Percentiles rank a stretch among this genome's conserved stretches.
These are phyloP conservation scores for Annona squamosa DNA, from an alignment of 164 flowering plant species.

Conservation along the genomic window DNA sequence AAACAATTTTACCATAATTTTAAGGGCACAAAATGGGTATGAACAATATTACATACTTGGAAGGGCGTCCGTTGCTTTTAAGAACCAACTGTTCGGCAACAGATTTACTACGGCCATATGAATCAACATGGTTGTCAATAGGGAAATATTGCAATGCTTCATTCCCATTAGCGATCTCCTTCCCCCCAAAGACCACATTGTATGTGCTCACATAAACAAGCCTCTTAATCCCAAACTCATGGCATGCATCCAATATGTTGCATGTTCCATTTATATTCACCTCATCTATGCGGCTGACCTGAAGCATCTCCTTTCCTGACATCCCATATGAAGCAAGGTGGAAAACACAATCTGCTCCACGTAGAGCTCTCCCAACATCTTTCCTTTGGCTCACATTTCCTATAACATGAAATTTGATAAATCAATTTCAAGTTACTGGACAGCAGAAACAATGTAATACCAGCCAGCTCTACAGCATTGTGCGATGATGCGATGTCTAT, in stretches of 20 bases:
- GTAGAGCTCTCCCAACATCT: slow-evolving; percentile 68
- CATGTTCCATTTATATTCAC: slow-evolving; percentile 85
- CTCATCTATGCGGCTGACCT: slow-evolving; percentile 65
- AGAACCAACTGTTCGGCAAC: slow-evolving; percentile 89
- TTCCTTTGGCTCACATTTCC: slow-evolving; percentile 57
- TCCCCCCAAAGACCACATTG: slow-evolving; percentile 86
- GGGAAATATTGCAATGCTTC: slow-evolving; percentile 73
- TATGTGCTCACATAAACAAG: slow-evolving; percentile 86
- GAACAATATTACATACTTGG: slow-evolving; percentile 44
- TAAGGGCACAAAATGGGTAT: too few relatives aligned
- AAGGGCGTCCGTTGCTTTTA: slow-evolving; percentile 72
- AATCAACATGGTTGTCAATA: slow-evolving; percentile 67
- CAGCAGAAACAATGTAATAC: background rate
- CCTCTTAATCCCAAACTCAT: slow-evolving; percentile 55
- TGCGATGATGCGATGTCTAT: background rate
- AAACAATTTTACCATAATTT: too few relatives aligned
- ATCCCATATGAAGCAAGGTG: slow-evolving; percentile 91
- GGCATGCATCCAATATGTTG: slow-evolving; percentile 66
- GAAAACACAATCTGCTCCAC: slow-evolving; percentile 86
- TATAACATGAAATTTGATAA: slow-evolving; percentile 12
- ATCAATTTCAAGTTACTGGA: background rate
- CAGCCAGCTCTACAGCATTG: background rate
- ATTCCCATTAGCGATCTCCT: slow-evolving; percentile 76
- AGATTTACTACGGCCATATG: slow-evolving; percentile 78
- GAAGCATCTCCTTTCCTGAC: slow-evolving; percentile 98